Base-by-base conservation (phyloP, 306 rosid species). In the Lotus japonicus region DNA sequence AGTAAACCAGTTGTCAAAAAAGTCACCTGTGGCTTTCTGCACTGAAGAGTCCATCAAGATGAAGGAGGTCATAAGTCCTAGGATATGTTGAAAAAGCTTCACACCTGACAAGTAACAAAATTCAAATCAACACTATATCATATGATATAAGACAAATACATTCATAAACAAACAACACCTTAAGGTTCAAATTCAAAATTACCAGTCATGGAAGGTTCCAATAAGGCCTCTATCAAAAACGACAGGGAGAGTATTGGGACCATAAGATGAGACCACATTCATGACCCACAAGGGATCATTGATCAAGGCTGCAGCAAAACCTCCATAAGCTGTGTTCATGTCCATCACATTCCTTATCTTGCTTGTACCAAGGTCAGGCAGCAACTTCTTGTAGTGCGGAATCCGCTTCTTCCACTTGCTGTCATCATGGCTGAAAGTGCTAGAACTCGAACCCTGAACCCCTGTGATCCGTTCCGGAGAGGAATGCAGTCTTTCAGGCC, bases 11-110 rank as follows among this genome's bases (percentile, higher is more conserved):
- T 56, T 50, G 12, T 28, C 8, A n/a, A 33, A 55, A n/a, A 33
- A 55, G 4, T 78, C 80, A 95, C 99, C 99, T 95, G 69, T 95
- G 96, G 78, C 87, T 86, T 88, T 95, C 99, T 5, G 88, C 87
- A 17, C 91, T 78, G 81, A 95, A 95, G 73, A 87, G 89, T 72
- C 96, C 95, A 80, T 95, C 97, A 49, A 91, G 84, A 83, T 95
- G 96, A 72, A 95, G 95, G 42, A 95, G 92, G 79, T 95, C 99
- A 61, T 95, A 95, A 7, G 99, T 95, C 58, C 99, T 78, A 51
- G 99, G 99, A 75, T 95, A 95, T 5, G 99, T 95, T 9, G 99
- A 95, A 77, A 95, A 95, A 16, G 97, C 95, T 70, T 95, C 99
- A 56, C 99, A 95, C 99, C 99, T 95, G 81, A 68, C 79, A 74